A percentile compares a stretch with the other conserved stretches of the same genome.
Evolutionary conservation across 768 basidiomycete species (phyloP).

Genomic region (Lactarius trivialis): DNA sequence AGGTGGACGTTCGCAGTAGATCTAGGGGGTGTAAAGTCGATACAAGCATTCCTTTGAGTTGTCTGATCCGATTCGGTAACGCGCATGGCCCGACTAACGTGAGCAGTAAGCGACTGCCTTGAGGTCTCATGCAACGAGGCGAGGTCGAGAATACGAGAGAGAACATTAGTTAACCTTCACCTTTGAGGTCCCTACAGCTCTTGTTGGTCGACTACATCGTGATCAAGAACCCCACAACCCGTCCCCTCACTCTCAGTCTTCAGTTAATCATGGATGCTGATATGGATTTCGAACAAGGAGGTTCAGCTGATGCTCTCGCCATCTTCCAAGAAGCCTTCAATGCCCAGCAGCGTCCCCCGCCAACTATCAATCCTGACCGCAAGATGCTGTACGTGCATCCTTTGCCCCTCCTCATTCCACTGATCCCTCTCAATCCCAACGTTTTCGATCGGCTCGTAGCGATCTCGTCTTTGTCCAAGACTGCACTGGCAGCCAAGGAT

Average conservation of each 20-base stretch:
- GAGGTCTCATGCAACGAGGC: slow-evolving; percentile 22
- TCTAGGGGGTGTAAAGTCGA: slow-evolving; percentile 16
- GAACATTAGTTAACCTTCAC: slow-evolving; percentile 7
- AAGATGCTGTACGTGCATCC: slow-evolving; percentile 68
- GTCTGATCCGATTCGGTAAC: slow-evolving; percentile 10
- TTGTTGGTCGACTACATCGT: neutral
- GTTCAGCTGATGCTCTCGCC: slow-evolving; percentile 29
- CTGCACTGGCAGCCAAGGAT: slow-evolving; percentile 88
- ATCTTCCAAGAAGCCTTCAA: slow-evolving; percentile 32
- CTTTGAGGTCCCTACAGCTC: slow-evolving; percentile 1
- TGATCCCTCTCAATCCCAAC: neutral
- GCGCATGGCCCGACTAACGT: slow-evolving; percentile 12
- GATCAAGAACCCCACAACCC: slow-evolving; percentile 1
- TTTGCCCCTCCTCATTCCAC: neutral
- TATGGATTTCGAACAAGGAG: slow-evolving; percentile 55
- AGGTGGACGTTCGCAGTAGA: slow-evolving; percentile 44
- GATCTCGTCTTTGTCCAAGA: slow-evolving; percentile 95
- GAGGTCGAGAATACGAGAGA: slow-evolving; percentile 17
- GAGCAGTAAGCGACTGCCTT: slow-evolving; percentile 15
- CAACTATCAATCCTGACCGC: slow-evolving; percentile 37
- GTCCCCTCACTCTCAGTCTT: slow-evolving; percentile 2
- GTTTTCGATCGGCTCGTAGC: slow-evolving; percentile 34
- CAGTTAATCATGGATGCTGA: slow-evolving; percentile 64
- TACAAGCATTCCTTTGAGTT: neutral
- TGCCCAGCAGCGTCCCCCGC: slow-evolving; percentile 28